Conservation (phyloP, 805 yeast species). For the Grigorovia humatica region DNA sequence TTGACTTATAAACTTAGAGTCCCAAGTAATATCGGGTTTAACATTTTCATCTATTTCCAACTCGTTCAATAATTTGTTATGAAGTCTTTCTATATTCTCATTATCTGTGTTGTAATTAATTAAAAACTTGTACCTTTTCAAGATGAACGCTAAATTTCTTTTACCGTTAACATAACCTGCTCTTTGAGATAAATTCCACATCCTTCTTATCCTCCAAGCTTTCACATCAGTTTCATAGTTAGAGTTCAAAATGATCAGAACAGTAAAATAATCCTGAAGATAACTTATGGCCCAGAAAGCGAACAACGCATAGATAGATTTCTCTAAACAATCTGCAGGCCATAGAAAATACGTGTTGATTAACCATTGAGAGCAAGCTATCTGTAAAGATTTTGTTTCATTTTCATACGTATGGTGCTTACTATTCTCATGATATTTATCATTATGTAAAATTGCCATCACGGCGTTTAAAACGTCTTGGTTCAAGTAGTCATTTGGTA, state of each 20-base stretch:
- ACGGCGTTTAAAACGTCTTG: conserved; percentile 12
- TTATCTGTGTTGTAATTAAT: neutral
- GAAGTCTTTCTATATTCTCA: neutral
- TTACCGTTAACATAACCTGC: conserved; percentile 16
- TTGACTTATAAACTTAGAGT: conserved; percentile 5
- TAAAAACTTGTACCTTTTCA: conserved; percentile 10
- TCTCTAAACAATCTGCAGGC: conserved; percentile 11
- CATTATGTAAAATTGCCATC: neutral
- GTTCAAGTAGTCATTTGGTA: conserved; percentile 24
- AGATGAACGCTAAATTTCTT: conserved; percentile 14
- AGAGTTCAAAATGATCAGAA: conserved; percentile 27
- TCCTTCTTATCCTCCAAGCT: conserved; percentile 20
- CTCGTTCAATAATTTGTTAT: conserved; percentile 1
- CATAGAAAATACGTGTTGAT: conserved; percentile 23
- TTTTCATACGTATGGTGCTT: neutral
- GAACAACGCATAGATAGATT: conserved; percentile 23
- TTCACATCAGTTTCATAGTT: conserved; percentile 20
- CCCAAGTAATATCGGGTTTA: conserved; percentile 5
- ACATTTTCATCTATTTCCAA: neutral
- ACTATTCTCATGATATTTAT: conserved; percentile 14
- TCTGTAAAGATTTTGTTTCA: conserved; percentile 18
- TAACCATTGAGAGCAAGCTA: conserved; percentile 27
- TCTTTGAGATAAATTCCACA: conserved; percentile 16
- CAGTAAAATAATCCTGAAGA: conserved; percentile 27
- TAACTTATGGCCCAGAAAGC: conserved; percentile 30